Evolutionary conservation across 371 early-diverging fungal genomes (phyloP).

Genomic region (Capniomyces stellatus): DNA sequence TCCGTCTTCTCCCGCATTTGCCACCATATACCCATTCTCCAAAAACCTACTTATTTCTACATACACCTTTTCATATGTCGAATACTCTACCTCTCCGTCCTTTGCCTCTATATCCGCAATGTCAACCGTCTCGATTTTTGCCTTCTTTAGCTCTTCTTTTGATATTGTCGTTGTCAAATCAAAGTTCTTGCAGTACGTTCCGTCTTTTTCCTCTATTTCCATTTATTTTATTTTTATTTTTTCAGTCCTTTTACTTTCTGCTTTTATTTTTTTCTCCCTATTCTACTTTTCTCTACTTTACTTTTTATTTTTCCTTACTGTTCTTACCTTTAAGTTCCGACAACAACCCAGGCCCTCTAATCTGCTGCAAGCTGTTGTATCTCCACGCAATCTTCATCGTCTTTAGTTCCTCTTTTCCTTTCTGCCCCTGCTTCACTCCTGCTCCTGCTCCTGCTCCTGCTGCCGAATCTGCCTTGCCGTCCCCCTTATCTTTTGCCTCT

Average conservation of each 20-base stretch:
- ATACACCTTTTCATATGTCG: background rate
- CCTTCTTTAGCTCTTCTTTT: background rate
- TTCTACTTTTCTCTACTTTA: no score
- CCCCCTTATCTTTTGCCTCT: conserved; percentile 9
- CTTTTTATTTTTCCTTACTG: no score
- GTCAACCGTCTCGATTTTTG: background rate
- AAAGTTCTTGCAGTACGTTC: conserved; percentile 1
- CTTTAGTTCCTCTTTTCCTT: conserved; percentile 30
- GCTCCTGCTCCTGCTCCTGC: background rate
- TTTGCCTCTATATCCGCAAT: background rate
- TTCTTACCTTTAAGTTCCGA: background rate
- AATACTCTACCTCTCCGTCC: background rate
- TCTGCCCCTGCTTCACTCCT: background rate
- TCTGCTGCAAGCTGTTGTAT: conserved; percentile 37
- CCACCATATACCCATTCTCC: background rate
- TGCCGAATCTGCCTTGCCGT: background rate
- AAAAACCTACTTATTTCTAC: background rate
- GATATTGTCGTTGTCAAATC: background rate
- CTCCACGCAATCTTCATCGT: conserved; percentile 84
- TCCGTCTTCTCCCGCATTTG: background rate
- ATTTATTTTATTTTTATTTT: no score
- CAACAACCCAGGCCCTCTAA: background rate
- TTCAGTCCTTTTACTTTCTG: no score
- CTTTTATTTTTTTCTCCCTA: no score
- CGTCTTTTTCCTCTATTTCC: background rate